Base-by-base conservation (phyloP, 345 rosid genomes). In the Xanthoceras sorbifolium region DNA sequence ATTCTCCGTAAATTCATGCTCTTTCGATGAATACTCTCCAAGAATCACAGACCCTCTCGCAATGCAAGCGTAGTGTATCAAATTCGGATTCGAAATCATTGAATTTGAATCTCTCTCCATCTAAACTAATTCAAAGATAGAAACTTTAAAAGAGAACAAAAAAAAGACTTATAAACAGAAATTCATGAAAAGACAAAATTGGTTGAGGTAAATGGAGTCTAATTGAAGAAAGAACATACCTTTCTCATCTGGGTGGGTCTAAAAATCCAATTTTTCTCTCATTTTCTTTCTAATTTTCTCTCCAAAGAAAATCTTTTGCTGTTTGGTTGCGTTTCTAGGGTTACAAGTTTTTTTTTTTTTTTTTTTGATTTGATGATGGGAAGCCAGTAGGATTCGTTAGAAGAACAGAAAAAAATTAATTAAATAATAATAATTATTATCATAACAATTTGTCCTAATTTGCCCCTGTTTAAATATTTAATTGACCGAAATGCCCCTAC, bases 1-100 rank as follows among this genome's bases (percentile, higher is more conserved):
- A 23, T 75, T 71, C 76, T 78, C 88, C 76, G 68, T 22, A 10
- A 96, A 87, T 31, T 85, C 93, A 22, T 88, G 78, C 38, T 87
- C 87, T 52, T 81, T 80, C 15, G 88, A 80, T 4, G 77, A 85
- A 79, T 84, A 90, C 62, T 96, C 89, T 5, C 91, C 93, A 22
- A 96, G 87, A 70, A 93, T 79, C 9, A 81, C 54, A 59, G 85
- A 59, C 71, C 92, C 93, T 68, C 84, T 92, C 4, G 97, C 89
- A 76, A 92, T 83, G 86, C 97, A 92, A 44, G 91, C 82, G 77
- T 91, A 93, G 18, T 83, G 65, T 59, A 96, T 65, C 44, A 78
- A 83, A 76, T 79, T 84, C 36, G 90, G 93, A 80, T 92, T 82
- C 28, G 93, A 81, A 79, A 92, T 85, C 97, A 90, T 90, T 68